These are phyloP conservation scores for Pezicula carpinea DNA, from an alignment of 2,329 filamentous ascomycete species.

Conservation along the genomic window DNA sequence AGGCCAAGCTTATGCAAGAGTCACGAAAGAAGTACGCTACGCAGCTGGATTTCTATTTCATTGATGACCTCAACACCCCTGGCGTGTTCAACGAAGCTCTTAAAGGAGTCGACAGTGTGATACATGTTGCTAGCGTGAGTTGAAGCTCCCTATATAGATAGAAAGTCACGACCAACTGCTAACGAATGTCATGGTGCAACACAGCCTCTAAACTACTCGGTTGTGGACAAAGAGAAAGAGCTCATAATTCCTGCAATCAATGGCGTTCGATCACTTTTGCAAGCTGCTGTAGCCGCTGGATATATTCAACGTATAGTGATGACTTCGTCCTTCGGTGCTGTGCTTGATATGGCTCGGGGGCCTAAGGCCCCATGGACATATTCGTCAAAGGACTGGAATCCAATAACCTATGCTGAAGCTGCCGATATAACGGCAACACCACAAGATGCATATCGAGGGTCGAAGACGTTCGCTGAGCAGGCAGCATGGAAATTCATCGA, in stretches of 20 bases:
- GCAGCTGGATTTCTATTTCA: constrained; percentile 21
- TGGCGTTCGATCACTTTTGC: constrained; percentile 24
- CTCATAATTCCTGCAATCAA: constrained; percentile 26
- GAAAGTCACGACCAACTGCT: neutral
- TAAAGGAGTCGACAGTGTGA: constrained; percentile 57
- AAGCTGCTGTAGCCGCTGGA: constrained; percentile 19
- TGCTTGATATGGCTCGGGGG: constrained; percentile 46
- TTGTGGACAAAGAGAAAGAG: constrained; percentile 24
- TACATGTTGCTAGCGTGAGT: constrained; percentile 57
- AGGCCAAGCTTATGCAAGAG: constrained; percentile 21
- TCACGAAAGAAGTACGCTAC: constrained; percentile 20
- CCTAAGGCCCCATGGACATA: constrained; percentile 39
- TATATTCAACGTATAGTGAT: constrained; percentile 37
- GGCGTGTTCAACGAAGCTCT: constrained; percentile 41
- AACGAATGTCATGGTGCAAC: constrained; percentile 11
- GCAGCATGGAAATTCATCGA: constrained; percentile 59
- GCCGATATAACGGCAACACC: constrained; percentile 33
- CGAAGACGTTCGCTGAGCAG: constrained; percentile 60
- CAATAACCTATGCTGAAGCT: constrained; percentile 44
- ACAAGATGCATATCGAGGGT: constrained; percentile 25
- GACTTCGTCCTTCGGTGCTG: constrained; percentile 59
- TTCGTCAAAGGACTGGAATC: constrained; percentile 48
- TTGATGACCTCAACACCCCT: constrained; percentile 31
- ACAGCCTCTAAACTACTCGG: constrained; percentile 26
- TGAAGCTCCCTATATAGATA: neutral